Percentiles rank a stretch among this genome's conserved stretches.
phyloP scores from a whole-genome alignment of 805 yeast species.

The Clavispora asparagi region DNA sequence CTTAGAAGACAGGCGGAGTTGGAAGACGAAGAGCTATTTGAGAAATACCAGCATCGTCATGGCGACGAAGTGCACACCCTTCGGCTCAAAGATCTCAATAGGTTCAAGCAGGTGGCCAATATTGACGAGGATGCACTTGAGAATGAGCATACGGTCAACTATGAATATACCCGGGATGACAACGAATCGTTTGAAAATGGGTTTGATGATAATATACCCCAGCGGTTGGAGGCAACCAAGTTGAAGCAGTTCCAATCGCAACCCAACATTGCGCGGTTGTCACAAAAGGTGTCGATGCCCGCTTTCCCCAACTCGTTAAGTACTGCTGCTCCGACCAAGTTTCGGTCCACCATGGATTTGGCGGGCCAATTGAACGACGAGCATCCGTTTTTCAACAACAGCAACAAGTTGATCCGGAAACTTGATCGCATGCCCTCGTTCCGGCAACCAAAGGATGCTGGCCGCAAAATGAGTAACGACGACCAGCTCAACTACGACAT shows the following conservation, averaged over 20 bases:
- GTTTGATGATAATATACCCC: constrained; percentile 20
- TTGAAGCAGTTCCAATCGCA: constrained; percentile 8
- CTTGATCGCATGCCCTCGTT: constrained; percentile 40
- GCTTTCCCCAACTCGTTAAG: constrained; percentile 11
- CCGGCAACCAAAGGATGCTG: constrained; percentile 12
- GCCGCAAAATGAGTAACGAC: constrained; percentile 6
- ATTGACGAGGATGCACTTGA: constrained; percentile 20
- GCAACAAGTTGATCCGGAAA: constrained; percentile 30
- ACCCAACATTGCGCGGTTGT: constrained; percentile 1
- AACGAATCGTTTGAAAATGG: constrained; percentile 35
- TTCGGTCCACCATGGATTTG: constrained; percentile 31
- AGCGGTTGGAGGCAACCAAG: constrained; percentile 5
- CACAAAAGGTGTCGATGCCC: constrained; percentile 20
- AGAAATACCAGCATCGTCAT: constrained; percentile 11
- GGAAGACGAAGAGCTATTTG: constrained; percentile 28
- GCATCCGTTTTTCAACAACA: constrained; percentile 28
- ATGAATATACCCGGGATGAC: constrained; percentile 34
- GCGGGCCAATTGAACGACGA: constrained; percentile 11
- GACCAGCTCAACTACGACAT: constrained; percentile 11
- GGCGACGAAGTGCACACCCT: constrained; percentile 24
- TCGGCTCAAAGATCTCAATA: constrained; percentile 24
- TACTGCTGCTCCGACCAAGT: constrained; percentile 19
- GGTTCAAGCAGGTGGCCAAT: constrained; percentile 5
- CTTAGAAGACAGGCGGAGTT: constrained; percentile 27
- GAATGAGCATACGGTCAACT: constrained; percentile 30